A percentile compares a stretch with the other conserved stretches of the same genome.
These are phyloP conservation scores for Lasiosphaeris hirsuta DNA, from an alignment of 495 filamentous ascomycete species.

Conservation along the genomic window DNA sequence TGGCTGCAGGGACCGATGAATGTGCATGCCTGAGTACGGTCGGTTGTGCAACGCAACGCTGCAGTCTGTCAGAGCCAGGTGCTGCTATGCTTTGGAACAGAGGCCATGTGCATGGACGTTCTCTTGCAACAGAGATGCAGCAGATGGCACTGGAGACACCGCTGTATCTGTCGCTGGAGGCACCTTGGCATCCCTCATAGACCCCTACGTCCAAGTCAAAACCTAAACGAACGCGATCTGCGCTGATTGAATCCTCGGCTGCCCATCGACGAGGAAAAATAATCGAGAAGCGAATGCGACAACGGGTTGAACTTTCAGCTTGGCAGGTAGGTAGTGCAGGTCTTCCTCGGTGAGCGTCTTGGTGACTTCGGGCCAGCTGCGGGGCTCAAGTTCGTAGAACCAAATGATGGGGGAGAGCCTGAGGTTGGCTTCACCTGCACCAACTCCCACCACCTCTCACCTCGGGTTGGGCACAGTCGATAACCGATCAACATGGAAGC, in stretches of 20 bases:
- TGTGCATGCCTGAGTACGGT: conserved; percentile 14
- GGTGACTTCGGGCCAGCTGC: conserved; percentile 2
- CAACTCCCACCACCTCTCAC: not conserved
- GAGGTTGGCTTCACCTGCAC: not conserved
- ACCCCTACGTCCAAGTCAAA: conserved; percentile 10
- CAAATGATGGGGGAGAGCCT: not conserved
- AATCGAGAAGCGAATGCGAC: conserved; percentile 11
- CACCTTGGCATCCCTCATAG: not conserved
- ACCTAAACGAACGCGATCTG: conserved; percentile 16
- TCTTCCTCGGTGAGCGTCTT: conserved; percentile 4
- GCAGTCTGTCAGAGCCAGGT: conserved; percentile 21
- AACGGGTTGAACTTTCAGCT: conserved; percentile 3
- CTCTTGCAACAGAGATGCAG: conserved; percentile 19
- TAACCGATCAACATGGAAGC: not conserved
- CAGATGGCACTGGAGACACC: not conserved
- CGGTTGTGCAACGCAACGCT: conserved; percentile 20
- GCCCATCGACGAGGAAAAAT: conserved; percentile 3
- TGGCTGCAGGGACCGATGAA: conserved; percentile 13
- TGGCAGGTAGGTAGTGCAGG: not conserved
- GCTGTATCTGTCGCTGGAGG: not conserved
- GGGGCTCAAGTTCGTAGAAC: not conserved
- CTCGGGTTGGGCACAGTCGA: not conserved
- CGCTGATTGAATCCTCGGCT: not conserved
- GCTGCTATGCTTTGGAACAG: conserved; percentile 3
- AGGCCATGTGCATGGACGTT: conserved; percentile 8